Evolutionary conservation across 2,329 filamentous ascomycete species (phyloP).

Genomic region (Fusarium torreyae): DNA sequence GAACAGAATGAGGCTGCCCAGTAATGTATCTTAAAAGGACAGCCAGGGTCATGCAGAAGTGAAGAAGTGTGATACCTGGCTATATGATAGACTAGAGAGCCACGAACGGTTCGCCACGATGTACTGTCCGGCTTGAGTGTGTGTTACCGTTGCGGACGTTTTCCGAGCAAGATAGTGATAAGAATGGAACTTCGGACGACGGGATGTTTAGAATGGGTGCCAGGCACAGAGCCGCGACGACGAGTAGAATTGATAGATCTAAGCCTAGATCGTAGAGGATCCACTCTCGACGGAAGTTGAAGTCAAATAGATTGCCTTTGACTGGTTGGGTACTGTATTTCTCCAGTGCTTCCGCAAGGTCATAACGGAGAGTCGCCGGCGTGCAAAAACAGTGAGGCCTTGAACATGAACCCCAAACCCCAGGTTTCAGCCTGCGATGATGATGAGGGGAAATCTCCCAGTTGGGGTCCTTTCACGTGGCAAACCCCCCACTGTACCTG

Average conservation of each 20-base stretch:
- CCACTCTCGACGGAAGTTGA: slow-evolving; percentile 41
- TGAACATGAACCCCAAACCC: slow-evolving; percentile 27
- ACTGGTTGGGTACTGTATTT: slow-evolving; percentile 40
- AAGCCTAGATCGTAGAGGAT: slow-evolving; percentile 44
- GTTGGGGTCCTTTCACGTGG: slow-evolving; percentile 30
- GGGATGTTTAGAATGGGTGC: slow-evolving; percentile 46
- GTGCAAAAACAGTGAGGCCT: slow-evolving; percentile 12
- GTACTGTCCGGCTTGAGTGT: slow-evolving; percentile 33
- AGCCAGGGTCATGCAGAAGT: slow-evolving; percentile 36
- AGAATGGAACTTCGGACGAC: slow-evolving; percentile 48
- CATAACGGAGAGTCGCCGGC: slow-evolving; percentile 35
- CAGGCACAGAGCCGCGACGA: slow-evolving; percentile 40
- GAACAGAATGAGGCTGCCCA: slow-evolving; percentile 35
- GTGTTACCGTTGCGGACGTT: slow-evolving; percentile 43
- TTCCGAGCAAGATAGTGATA: slow-evolving; percentile 39
- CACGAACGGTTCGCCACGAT: slow-evolving; percentile 30
- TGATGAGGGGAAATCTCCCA: slow-evolving; percentile 30
- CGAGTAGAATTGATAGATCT: slow-evolving; percentile 35
- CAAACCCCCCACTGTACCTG: slow-evolving; percentile 5
- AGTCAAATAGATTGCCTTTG: slow-evolving; percentile 38
- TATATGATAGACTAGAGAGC: slow-evolving; percentile 18
- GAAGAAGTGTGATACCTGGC: slow-evolving; percentile 18
- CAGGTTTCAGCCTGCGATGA: slow-evolving; percentile 20
- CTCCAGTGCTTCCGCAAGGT: slow-evolving; percentile 18
- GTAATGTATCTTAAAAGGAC: slow-evolving; percentile 35